Conservation (phyloP, 2,329 filamentous ascomycete genomes). For the Colletotrichum orchidophilum region DNA sequence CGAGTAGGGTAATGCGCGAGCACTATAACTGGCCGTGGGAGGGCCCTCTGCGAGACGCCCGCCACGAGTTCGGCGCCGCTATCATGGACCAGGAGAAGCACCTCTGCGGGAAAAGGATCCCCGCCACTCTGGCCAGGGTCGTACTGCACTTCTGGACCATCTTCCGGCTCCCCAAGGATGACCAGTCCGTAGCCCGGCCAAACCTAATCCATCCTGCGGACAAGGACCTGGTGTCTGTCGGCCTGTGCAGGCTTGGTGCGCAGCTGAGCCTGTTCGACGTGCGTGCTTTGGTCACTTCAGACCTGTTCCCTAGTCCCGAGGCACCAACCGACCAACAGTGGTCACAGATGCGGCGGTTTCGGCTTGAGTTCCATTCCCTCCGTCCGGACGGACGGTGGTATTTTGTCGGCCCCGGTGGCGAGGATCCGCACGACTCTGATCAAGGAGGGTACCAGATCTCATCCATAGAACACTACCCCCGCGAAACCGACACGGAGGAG, state of each 20-base stretch:
- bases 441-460: constrained; percentile 35
- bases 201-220: constrained; percentile 35
- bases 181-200: constrained; percentile 31
- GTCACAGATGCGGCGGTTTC: constrained; percentile 36
- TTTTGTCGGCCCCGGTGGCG: constrained; percentile 38
- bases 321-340: constrained; percentile 30
- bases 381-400: constrained; percentile 38
- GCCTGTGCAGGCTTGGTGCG: constrained; percentile 34
- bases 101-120: constrained; percentile 31
- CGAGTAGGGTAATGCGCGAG: constrained; percentile 16
- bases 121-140: constrained; percentile 32
- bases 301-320: constrained; percentile 32
- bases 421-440: constrained; percentile 34
- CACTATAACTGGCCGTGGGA: constrained; percentile 35
- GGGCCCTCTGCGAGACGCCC: constrained; percentile 39
- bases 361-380: constrained; percentile 36
- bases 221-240: constrained; percentile 37
- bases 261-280: constrained; percentile 35
- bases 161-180: constrained; percentile 11
- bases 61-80: constrained; percentile 38
- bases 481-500: constrained; percentile 28
- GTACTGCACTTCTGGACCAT: constrained; percentile 33
- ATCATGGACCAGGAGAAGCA: constrained; percentile 33
- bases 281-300: constrained; percentile 36
- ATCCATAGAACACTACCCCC: constrained; percentile 37